Base-by-base conservation (phyloP, 129 eudicot species). In the Ambrosia trifida region DNA sequence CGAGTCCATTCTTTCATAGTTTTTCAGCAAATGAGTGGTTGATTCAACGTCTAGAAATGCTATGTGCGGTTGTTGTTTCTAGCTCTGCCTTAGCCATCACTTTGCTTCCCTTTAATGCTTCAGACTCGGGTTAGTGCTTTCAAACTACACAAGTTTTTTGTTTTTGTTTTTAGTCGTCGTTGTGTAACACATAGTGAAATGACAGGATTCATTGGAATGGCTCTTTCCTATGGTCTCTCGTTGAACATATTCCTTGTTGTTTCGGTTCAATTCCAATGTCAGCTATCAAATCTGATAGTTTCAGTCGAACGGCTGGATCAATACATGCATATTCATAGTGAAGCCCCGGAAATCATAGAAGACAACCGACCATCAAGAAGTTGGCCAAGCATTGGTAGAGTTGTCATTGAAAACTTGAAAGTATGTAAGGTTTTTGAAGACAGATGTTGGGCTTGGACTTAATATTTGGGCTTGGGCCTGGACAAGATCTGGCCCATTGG, bases 1-100 rank as follows among this genome's bases (percentile, higher is more conserved):
- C 87, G 7, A 81, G 78, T 72, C 69, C 97, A 30, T 87, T 41
- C 56, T 90, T 90, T 69, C 86, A 90, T 65, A 81, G 78, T 51
- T 90, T 87, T 70, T 52, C 91, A 52, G 89, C 97, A 66, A 90
- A 87, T 46, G 95, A 90, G 58, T 90, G 95, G 97, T 67, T 87
- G 60, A 87, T 87, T 45, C 89, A 76, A 63, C 88, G 91, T 12
- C 69, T 90, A 11, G 97, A 90, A 76, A 58, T 85, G 8, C 79
- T 87, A 65, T 78, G 87, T 11, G 87, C 95, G 4, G 11, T 83
- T 65, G 79, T 90, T 44, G 85, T 90, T 59, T 70, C 95, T 40
- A 56, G 78, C 62, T 79, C 89, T 36, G 87, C 91, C 3, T 78
- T 90, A 3, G 85, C 81, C 58, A 78, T 87, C 77, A 80, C 85